Conservation (phyloP, 2,329 filamentous ascomycete species). For the Pyricularia pennisetigena region DNA sequence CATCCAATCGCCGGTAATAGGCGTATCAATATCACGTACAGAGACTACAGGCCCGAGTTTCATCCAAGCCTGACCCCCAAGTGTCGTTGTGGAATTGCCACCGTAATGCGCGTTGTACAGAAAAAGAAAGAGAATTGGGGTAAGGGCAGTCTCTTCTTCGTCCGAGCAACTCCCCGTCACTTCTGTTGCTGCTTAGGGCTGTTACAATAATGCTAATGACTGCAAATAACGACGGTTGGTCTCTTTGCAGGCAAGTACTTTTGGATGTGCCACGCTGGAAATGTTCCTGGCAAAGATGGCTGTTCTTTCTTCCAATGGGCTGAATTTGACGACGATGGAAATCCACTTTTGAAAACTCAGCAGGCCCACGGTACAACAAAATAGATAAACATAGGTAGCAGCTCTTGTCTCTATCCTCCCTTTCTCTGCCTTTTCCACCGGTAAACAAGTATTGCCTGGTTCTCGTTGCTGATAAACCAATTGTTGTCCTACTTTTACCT, state of each 20-base stretch:
- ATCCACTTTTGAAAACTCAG: conserved; percentile 49
- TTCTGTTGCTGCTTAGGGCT: background rate
- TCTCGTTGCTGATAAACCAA: background rate
- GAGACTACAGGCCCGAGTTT: conserved; percentile 69
- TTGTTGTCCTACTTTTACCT: background rate
- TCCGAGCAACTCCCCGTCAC: background rate
- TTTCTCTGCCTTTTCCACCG: background rate
- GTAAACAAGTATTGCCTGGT: background rate
- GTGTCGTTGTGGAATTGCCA: conserved; percentile 64
- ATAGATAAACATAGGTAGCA: background rate
- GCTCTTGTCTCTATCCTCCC: background rate
- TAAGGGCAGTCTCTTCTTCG: background rate
- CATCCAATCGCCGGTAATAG: conserved; percentile 74
- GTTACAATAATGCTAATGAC: background rate
- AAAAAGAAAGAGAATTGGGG: conserved; percentile 63
- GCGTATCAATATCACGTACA: conserved; percentile 89
- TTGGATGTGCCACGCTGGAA: conserved; percentile 84
- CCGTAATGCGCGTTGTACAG: conserved; percentile 67
- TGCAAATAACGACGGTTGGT: background rate
- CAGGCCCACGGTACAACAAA: background rate
- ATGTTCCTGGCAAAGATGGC: conserved; percentile 55
- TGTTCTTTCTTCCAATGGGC: conserved; percentile 83
- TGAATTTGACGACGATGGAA: conserved; percentile 76
- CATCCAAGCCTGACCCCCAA: conserved; percentile 70
- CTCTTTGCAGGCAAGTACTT: conserved; percentile 51